Evolutionary conservation across 148 eudicot species (phyloP).

Genomic region (Rhododendron simsii): DNA sequence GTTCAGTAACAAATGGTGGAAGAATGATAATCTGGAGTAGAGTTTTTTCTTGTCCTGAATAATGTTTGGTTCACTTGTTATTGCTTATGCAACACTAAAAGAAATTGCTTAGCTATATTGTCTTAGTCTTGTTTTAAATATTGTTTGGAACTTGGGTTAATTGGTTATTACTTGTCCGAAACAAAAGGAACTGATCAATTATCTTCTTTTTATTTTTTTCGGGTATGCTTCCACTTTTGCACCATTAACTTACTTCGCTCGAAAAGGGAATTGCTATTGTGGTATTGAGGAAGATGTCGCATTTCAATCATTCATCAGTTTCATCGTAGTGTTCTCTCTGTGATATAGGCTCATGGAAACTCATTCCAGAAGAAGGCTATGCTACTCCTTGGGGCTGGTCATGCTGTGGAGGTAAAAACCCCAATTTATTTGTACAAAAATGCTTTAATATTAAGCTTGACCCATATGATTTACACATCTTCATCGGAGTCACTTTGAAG

Average conservation of each 20-base stretch:
- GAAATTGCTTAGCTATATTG: neutral
- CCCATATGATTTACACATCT: neutral
- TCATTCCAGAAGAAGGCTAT: conserved; percentile 94
- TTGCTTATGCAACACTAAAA: neutral
- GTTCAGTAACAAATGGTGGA: neutral
- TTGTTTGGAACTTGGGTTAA: neutral
- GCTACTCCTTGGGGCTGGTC: conserved; percentile 75
- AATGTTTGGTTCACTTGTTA: neutral
- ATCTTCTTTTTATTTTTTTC: neutral
- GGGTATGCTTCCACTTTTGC: neutral
- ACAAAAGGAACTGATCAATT: neutral
- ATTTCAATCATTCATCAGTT: neutral
- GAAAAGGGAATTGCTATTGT: neutral
- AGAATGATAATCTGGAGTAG: neutral
- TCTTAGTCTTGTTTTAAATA: neutral
- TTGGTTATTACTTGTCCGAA: neutral
- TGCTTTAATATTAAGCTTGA: conserved; percentile 28
- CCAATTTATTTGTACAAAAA: conserved; percentile 17
- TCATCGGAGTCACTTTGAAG: neutral
- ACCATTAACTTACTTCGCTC: neutral
- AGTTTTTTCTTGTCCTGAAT: neutral
- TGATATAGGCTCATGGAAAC: conserved; percentile 74
- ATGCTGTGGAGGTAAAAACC: conserved; percentile 58
- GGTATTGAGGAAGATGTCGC: neutral
- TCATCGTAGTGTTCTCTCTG: conserved; percentile 4